These are phyloP conservation scores for Babesia ovis DNA, from an alignment of 169 alveolate genomes.

Conservation along the genomic window DNA sequence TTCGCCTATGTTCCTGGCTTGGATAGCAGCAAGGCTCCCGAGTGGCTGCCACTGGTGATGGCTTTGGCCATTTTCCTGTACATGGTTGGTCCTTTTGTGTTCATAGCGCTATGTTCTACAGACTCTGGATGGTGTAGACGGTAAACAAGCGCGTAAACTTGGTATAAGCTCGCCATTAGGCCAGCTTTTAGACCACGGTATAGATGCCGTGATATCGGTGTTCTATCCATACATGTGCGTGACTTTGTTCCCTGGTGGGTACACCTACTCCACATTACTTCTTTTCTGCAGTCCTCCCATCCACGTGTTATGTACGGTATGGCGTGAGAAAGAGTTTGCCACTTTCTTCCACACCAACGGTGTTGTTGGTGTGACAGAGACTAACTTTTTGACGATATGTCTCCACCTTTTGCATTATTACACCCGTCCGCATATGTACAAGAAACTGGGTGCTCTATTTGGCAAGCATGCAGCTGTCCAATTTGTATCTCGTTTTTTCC, in stretches of 20 bases:
- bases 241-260: conserved; percentile 50
- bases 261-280: conserved; percentile 4
- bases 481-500: not conserved
- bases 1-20: conserved; percentile 33
- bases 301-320: conserved; percentile 35
- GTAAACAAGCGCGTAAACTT: conserved; percentile 59
- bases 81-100: conserved; percentile 23
- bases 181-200: conserved; percentile 66
- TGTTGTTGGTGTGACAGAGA: conserved; percentile 62
- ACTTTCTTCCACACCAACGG: conserved; percentile 43
- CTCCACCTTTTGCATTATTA: conserved; percentile 8
- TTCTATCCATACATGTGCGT: conserved; percentile 50
- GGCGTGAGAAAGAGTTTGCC: conserved; percentile 52
- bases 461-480: not conserved
- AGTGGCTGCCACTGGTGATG: conserved; percentile 30
- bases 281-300: conserved; percentile 10
- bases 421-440: not conserved
- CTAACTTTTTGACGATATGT: conserved; percentile 19
- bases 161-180: conserved; percentile 66
- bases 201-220: conserved; percentile 58
- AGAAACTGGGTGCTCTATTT: not conserved
- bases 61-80: conserved; percentile 25
- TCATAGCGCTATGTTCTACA: not conserved
- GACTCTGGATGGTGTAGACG: conserved; percentile 70
- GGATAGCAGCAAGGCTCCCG: conserved; percentile 20